These are phyloP conservation scores for Dactylorhiza incarnata DNA, from an alignment of 106 monocot species.

Conservation along the genomic window DNA sequence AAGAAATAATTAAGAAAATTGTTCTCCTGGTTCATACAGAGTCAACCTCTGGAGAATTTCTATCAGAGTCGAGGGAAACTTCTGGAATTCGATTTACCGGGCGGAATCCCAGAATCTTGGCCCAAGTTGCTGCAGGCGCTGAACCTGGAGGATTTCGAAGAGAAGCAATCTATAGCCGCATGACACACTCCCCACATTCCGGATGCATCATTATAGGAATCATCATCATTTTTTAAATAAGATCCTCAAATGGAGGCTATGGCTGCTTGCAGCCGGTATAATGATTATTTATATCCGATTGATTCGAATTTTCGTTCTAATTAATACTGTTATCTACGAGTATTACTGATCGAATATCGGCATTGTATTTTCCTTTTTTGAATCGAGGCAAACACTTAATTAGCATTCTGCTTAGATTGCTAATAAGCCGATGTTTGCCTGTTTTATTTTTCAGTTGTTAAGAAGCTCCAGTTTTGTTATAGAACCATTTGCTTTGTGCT, in stretches of 20 bases:
- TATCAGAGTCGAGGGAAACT: slow-evolving; percentile 42
- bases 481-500: too few species aligned
- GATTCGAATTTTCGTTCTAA: neutral
- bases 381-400: too few species aligned
- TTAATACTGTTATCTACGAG: neutral
- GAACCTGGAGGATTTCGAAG: slow-evolving; percentile 35
- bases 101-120: slow-evolving; percentile 55
- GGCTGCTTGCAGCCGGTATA: neutral
- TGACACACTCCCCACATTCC: slow-evolving; percentile 4
- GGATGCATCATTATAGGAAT: neutral
- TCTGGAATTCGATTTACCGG: slow-evolving; percentile 52
- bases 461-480: too few species aligned
- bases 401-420: too few species aligned
- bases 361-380: neutral
- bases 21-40: slow-evolving; percentile 20
- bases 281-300: neutral
- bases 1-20: neutral
- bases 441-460: too few species aligned
- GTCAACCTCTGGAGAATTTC: slow-evolving; percentile 43
- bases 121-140: slow-evolving; percentile 47
- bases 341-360: neutral
- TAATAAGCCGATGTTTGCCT: too few species aligned
- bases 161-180: slow-evolving; percentile 40
- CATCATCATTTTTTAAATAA: slow-evolving; percentile 26
- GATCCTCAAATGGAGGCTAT: neutral